Evolutionary conservation across 371 early-diverging fungal genomes (phyloP).

Genomic region (Syncephalastrum monosporum): DNA sequence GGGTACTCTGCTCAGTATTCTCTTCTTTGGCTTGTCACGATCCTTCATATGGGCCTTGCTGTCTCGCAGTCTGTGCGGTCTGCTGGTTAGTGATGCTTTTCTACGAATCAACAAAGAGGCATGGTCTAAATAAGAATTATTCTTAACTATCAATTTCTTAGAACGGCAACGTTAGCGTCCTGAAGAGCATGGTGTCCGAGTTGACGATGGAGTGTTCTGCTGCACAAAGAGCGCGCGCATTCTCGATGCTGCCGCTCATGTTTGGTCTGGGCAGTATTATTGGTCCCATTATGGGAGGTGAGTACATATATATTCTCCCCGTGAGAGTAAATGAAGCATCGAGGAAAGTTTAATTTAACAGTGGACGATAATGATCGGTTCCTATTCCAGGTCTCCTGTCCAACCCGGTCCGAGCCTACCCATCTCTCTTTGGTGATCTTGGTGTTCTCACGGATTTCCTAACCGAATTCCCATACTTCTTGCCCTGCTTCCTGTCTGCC

Average conservation of each 20-base stretch:
- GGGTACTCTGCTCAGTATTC: constrained; percentile 67
- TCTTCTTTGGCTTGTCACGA: constrained; percentile 76
- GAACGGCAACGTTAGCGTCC: constrained; percentile 79
- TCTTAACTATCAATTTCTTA: constrained; percentile 7
- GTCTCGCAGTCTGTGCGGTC: constrained; percentile 70
- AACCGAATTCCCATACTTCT: constrained; percentile 73
- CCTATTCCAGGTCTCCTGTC: constrained; percentile 55
- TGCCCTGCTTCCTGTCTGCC: constrained; percentile 81
- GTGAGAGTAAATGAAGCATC: neutral
- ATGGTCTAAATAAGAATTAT: neutral
- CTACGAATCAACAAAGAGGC: neutral
- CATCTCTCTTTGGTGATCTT: constrained; percentile 62
- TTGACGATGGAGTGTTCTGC: constrained; percentile 58
- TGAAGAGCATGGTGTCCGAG: constrained; percentile 84
- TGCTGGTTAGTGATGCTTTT: constrained; percentile 45
- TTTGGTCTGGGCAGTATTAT: constrained; percentile 58
- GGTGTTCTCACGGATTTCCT: constrained; percentile 56
- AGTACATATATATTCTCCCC: neutral
- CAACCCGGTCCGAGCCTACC: constrained; percentile 71
- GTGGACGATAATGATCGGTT: neutral
- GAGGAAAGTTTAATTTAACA: neutral
- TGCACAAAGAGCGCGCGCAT: constrained; percentile 44
- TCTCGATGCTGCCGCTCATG: constrained; percentile 56
- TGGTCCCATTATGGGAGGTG: constrained; percentile 78
- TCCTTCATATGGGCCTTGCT: constrained; percentile 67